Evolutionary conservation across 129 eudicot genomes (phyloP).

Genomic region (Saussurea involucrata): DNA sequence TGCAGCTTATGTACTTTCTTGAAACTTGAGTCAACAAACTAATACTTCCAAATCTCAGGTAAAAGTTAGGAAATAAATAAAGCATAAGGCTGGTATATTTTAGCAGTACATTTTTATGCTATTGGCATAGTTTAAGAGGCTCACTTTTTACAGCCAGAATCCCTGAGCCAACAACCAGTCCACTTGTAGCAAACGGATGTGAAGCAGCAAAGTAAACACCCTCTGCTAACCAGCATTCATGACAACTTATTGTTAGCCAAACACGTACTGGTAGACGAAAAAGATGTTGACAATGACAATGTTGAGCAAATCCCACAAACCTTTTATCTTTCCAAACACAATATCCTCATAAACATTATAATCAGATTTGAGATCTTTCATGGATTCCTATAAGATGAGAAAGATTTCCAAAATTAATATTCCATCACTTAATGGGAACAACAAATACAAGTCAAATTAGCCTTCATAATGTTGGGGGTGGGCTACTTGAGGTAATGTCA

Average conservation of each 20-base stretch:
- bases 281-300: neutral
- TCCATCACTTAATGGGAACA: neutral
- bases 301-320: constrained; percentile 28
- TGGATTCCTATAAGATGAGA: constrained; percentile 52
- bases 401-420: neutral
- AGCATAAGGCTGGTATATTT: neutral
- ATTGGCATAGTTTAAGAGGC: constrained; percentile 10
- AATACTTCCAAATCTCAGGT: neutral
- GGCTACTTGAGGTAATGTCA: neutral
- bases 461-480: neutral
- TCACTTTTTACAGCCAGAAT: constrained; percentile 62
- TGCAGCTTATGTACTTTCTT: constrained; percentile 4
- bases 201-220: constrained; percentile 72
- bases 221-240: constrained; percentile 50
- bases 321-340: constrained; percentile 74
- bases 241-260: constrained; percentile 8
- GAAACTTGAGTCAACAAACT: neutral
- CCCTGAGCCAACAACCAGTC: constrained; percentile 67
- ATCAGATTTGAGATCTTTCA: constrained; percentile 66
- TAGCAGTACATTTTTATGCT: constrained; percentile 4
- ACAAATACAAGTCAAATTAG: neutral
- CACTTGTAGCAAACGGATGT: constrained; percentile 62
- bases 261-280: neutral
- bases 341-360: constrained; percentile 59
- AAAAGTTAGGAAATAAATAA: neutral